Conservation (phyloP, 495 filamentous ascomycete species). For the Penicillium daleae region DNA sequence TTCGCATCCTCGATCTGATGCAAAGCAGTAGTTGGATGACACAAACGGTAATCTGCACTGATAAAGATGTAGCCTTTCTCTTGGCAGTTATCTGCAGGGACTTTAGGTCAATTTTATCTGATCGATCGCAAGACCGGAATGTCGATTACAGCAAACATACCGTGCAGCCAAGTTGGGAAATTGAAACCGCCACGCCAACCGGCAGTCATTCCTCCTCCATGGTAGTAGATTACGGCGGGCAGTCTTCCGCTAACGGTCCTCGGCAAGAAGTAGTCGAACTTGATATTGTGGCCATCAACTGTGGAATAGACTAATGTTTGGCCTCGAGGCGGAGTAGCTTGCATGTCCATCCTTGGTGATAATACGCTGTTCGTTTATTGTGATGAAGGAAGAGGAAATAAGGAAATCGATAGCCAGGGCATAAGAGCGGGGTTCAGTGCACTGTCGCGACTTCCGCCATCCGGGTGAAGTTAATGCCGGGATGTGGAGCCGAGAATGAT, state of each 20-base stretch:
- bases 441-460: no score
- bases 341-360: background rate
- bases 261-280: conserved; percentile 38
- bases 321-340: conserved; percentile 2
- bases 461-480: conserved; percentile 10
- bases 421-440: background rate
- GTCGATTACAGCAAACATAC: conserved; percentile 3
- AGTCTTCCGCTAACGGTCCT: conserved; percentile 16
- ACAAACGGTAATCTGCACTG: conserved; percentile 36
- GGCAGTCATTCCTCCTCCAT: conserved; percentile 42
- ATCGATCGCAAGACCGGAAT: background rate
- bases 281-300: conserved; percentile 36
- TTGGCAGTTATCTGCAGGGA: conserved; percentile 30
- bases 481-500: background rate
- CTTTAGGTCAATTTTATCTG: background rate
- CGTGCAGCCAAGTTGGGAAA: conserved; percentile 25
- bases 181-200: conserved; percentile 32
- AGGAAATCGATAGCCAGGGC: no score
- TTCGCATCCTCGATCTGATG: conserved; percentile 36
- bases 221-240: conserved; percentile 42
- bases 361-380: background rate
- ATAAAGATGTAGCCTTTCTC: conserved; percentile 33
- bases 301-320: conserved; percentile 32
- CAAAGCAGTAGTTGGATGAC: conserved; percentile 28
- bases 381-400: background rate